phyloP scores from a whole-genome alignment of 192 early-diverging fungal species.

The Gamsiella multidivaricata region DNA sequence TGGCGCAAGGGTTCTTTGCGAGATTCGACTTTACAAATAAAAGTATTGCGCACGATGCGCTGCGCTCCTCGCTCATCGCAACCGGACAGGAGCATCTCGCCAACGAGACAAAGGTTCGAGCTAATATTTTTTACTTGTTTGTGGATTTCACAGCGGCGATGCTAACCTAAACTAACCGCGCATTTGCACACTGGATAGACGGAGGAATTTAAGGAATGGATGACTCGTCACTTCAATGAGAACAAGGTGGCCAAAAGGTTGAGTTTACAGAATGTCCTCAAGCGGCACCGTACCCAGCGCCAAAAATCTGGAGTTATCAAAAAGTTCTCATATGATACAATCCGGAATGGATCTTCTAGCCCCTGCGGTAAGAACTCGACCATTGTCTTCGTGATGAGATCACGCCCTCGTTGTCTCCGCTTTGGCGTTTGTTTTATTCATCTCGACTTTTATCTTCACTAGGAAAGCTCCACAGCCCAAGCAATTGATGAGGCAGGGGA shows the following conservation, averaged over 20 bases:
- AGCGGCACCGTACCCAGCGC: too few relatives aligned
- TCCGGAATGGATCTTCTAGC: too few relatives aligned
- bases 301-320: too few relatives aligned
- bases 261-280: background rate
- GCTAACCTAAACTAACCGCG: background rate
- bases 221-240: background rate
- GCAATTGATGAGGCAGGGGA: background rate
- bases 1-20: constrained; percentile 7
- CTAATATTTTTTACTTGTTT: constrained; percentile 9
- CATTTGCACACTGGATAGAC: constrained; percentile 3
- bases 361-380: too few relatives aligned
- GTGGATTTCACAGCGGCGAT: background rate
- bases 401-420: background rate
- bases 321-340: too few relatives aligned
- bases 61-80: constrained; percentile 4
- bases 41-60: constrained; percentile 17
- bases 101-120: constrained; percentile 19
- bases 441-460: background rate
- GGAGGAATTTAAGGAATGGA: constrained; percentile 12
- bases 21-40: constrained; percentile 10
- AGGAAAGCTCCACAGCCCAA: background rate
- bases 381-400: too few relatives aligned
- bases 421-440: background rate
- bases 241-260: background rate
- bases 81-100: constrained; percentile 4